phyloP scores from a whole-genome alignment of 2,329 filamentous ascomycete genomes.

The Colletotrichum simmondsii region DNA sequence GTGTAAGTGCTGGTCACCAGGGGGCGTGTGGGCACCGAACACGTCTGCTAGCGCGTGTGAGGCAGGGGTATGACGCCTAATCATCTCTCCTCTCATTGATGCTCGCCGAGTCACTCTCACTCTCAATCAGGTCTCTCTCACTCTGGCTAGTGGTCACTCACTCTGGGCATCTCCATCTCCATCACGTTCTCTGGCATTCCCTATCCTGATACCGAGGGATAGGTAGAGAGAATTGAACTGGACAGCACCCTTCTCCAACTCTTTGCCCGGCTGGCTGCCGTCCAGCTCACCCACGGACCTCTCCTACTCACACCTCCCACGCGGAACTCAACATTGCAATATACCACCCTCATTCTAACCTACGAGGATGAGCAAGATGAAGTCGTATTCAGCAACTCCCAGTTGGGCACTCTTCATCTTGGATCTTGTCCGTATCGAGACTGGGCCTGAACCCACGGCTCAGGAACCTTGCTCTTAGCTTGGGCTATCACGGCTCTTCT shows the following conservation, averaged over 20 bases:
- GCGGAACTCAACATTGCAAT: not conserved
- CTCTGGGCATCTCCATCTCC: not conserved
- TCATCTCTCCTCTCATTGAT: not conserved
- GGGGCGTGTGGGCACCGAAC: slow-evolving; percentile 26
- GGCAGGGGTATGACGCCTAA: slow-evolving; percentile 1
- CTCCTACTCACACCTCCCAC: not conserved
- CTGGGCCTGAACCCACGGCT: not conserved
- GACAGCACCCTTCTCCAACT: not conserved
- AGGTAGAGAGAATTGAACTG: not conserved
- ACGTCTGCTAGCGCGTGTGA: slow-evolving; percentile 29
- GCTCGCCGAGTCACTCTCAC: slow-evolving; percentile 1
- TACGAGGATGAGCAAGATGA: not conserved
- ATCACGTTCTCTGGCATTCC: not conserved
- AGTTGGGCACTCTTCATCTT: not conserved
- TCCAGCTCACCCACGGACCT: not conserved
- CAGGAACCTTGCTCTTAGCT: slow-evolving; percentile 19
- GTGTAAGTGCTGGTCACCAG: not conserved
- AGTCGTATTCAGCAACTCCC: not conserved
- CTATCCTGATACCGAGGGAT: not conserved
- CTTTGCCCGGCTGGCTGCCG: not conserved
- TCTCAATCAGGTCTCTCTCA: not conserved
- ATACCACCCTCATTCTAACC: not conserved
- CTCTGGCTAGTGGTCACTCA: not conserved
- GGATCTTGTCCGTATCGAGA: not conserved
- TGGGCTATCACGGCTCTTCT: not conserved